Evolutionary conservation across 306 rosid species (phyloP).

Genomic region (Dryas alaskensis): DNA sequence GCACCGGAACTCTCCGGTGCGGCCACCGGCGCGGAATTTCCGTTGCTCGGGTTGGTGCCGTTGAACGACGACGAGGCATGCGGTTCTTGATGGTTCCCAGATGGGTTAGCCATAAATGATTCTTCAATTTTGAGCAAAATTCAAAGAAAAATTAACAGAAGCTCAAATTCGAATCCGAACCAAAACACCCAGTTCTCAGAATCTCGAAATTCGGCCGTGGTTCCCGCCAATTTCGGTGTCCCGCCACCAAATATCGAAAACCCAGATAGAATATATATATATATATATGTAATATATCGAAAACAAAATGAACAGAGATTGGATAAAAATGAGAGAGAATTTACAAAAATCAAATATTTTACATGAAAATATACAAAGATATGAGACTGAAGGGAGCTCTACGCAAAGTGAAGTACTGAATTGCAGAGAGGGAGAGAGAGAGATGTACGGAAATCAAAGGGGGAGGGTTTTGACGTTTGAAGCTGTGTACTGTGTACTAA

Average conservation of each 20-base stretch:
- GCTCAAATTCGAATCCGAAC: constrained; percentile 12
- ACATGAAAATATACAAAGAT: constrained; percentile 23
- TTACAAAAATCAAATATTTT: not conserved
- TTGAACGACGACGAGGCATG: constrained; percentile 69
- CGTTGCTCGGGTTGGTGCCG: constrained; percentile 52
- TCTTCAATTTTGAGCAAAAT: not conserved
- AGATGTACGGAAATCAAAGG: constrained; percentile 33
- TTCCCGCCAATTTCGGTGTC: constrained; percentile 71
- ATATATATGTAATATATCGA: not conserved
- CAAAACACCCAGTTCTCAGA: constrained; percentile 25
- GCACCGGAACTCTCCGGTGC: constrained; percentile 62
- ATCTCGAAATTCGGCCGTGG: constrained; percentile 38
- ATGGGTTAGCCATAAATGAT: constrained; percentile 64
- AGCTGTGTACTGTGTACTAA: not conserved
- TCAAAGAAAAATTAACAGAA: constrained; percentile 2
- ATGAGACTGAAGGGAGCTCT: constrained; percentile 53
- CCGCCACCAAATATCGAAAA: constrained; percentile 22
- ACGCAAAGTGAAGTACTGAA: constrained; percentile 1
- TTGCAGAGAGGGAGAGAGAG: not conserved
- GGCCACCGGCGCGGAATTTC: constrained; percentile 46
- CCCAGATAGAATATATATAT: constrained; percentile 4
- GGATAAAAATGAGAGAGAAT: not conserved
- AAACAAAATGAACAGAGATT: constrained; percentile 1
- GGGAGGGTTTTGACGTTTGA: constrained; percentile 19
- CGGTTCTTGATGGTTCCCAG: constrained; percentile 73